Conservation (phyloP, 345 rosid species). For the Murraya paniculata region DNA sequence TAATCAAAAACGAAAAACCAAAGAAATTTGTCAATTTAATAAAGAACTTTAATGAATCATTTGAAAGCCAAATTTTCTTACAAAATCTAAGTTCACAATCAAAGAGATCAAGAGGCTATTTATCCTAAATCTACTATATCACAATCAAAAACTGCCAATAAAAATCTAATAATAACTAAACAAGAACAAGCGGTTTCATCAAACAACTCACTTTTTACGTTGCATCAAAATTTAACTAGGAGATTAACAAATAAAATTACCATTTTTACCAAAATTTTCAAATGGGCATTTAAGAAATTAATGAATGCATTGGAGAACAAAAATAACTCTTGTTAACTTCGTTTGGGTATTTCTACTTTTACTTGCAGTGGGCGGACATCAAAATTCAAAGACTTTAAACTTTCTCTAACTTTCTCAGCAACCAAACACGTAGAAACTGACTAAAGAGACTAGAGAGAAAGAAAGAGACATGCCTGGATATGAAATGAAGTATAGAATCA, state of each 20-base stretch:
- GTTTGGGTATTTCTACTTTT: too few relatives aligned
- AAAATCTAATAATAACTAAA: background rate
- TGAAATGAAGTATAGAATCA: slow-evolving; percentile 12
- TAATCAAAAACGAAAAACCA: background rate
- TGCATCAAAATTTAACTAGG: slow-evolving; percentile 2
- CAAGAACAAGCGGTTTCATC: background rate
- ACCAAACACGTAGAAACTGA: slow-evolving; percentile 17
- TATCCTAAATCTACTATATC: background rate
- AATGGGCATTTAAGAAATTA: background rate
- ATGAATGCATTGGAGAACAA: background rate
- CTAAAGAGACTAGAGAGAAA: background rate
- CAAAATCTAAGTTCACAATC: background rate
- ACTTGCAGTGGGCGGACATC: too few relatives aligned
- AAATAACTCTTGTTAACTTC: background rate
- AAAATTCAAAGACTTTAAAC: background rate
- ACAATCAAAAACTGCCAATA: background rate
- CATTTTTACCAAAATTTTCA: background rate
- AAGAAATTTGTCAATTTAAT: background rate
- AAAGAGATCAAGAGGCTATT: background rate
- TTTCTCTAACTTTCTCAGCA: background rate
- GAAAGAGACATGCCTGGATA: slow-evolving; percentile 33
- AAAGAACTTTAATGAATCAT: background rate
- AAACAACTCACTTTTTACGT: background rate
- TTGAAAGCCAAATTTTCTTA: background rate
- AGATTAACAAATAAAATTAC: background rate